These are phyloP conservation scores for Wallacemonas collosoma DNA, from an alignment of 208 protist genomes.

Conservation along the genomic window DNA sequence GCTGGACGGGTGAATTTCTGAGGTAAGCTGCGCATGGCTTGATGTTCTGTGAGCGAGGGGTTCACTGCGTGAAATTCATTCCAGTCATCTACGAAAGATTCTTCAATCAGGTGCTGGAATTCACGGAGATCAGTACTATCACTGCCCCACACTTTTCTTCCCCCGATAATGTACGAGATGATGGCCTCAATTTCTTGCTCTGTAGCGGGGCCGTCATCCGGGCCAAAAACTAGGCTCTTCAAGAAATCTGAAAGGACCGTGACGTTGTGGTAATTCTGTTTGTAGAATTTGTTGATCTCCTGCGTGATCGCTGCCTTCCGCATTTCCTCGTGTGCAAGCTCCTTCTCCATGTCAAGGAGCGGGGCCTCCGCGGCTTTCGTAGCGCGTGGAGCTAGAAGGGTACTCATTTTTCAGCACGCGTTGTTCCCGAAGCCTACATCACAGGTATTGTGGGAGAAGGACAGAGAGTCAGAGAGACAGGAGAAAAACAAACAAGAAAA, in stretches of 20 bases:
- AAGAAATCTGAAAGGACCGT: constrained; percentile 32
- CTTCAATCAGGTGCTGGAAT: constrained; percentile 35
- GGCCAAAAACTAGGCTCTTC: constrained; percentile 41
- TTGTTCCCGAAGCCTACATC: too few species aligned
- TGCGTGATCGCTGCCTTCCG: constrained; percentile 28
- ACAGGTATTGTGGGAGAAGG: neutral
- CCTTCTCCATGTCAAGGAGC: constrained; percentile 32
- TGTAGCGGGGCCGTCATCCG: constrained; percentile 24
- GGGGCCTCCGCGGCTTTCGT: neutral
- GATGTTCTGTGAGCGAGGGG: constrained; percentile 28
- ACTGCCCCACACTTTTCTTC: constrained; percentile 38
- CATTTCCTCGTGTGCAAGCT: constrained; percentile 43
- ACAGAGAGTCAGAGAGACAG: neutral
- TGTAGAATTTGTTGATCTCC: constrained; percentile 50
- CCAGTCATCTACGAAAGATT: constrained; percentile 53
- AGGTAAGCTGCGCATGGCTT: constrained; percentile 49
- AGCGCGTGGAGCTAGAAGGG: neutral
- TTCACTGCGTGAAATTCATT: constrained; percentile 45
- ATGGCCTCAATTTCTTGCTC: constrained; percentile 39
- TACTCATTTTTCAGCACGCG: neutral
- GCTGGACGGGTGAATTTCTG: constrained; percentile 42
- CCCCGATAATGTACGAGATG: constrained; percentile 46
- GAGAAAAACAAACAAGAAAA: constrained; percentile 22
- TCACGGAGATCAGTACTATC: constrained; percentile 40
- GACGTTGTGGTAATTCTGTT: constrained; percentile 34